Percentiles rank a stretch among this genome's conserved stretches.
These are phyloP conservation scores for Penicillium subrubescens DNA, from an alignment of 495 filamentous ascomycete genomes.

Conservation along the genomic window DNA sequence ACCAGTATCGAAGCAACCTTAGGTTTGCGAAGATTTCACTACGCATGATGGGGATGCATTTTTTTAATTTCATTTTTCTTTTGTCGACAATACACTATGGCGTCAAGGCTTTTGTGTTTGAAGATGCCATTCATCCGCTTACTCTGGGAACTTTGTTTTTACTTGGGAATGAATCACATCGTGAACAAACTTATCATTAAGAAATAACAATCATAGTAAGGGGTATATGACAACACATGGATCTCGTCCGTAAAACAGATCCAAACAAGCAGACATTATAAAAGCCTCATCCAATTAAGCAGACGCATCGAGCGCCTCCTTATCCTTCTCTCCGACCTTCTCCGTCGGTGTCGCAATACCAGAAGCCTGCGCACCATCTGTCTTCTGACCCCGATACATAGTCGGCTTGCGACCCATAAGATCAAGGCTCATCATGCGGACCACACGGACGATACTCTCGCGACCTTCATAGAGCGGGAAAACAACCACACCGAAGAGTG, in stretches of 20 bases:
- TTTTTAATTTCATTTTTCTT: neutral
- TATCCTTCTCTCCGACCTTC: conserved; percentile 29
- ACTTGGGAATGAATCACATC: neutral
- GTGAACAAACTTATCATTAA: neutral
- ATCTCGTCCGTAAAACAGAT: neutral
- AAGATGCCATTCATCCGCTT: neutral
- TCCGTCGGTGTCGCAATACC: conserved; percentile 38
- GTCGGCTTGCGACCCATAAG: conserved; percentile 59
- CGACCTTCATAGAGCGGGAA: conserved; percentile 85
- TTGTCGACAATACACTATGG: neutral
- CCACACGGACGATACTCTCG: conserved; percentile 63
- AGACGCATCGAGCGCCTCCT: conserved; percentile 18
- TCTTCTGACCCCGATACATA: conserved; percentile 29
- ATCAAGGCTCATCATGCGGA: conserved; percentile 69
- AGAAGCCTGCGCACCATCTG: conserved; percentile 29
- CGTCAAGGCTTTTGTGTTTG: neutral
- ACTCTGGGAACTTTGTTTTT: neutral
- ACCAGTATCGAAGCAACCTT: neutral
- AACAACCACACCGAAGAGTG: conserved; percentile 70
- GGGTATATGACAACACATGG: conserved; percentile 19
- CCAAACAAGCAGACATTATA: neutral
- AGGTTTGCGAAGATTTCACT: neutral
- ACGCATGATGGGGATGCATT: neutral
- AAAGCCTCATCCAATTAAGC: conserved; percentile 12
- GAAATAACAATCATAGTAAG: neutral